Percentiles rank a stretch among this genome's conserved stretches.
These are phyloP conservation scores for Acanthamoeba lenticulata DNA, from an alignment of 208 protist species.

Conservation along the genomic window DNA sequence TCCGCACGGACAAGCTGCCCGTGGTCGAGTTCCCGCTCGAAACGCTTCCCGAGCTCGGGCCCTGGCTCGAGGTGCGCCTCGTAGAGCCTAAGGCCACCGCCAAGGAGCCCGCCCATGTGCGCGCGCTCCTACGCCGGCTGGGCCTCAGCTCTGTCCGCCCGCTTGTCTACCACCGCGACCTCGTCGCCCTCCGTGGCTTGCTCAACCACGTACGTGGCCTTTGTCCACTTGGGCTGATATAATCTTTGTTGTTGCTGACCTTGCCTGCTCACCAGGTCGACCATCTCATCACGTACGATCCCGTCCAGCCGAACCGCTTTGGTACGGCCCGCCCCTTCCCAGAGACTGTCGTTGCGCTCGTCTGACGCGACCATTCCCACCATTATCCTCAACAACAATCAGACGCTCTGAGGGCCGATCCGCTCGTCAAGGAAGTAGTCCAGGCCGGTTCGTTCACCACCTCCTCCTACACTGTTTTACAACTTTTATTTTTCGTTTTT, in stretches of 20 bases:
- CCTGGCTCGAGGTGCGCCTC: constrained; percentile 29
- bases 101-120: neutral
- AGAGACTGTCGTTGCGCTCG: neutral
- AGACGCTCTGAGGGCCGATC: neutral
- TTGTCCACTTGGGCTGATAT: neutral
- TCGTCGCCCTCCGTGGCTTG: neutral
- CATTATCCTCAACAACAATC: neutral
- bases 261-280: neutral
- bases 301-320: neutral
- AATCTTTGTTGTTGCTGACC: neutral
- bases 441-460: neutral
- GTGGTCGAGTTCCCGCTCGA: neutral
- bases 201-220: neutral
- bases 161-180: neutral
- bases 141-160: neutral
- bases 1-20: constrained; percentile 1
- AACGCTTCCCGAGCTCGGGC: constrained; percentile 25
- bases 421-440: neutral
- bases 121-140: neutral
- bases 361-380: neutral
- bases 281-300: neutral
- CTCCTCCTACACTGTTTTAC: neutral
- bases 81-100: neutral
- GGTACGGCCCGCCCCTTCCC: neutral
- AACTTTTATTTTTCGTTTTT: too few relatives aligned